These are phyloP conservation scores for Eleusine coracana DNA, from an alignment of 176 grass and related monocot genomes.

Conservation along the genomic window DNA sequence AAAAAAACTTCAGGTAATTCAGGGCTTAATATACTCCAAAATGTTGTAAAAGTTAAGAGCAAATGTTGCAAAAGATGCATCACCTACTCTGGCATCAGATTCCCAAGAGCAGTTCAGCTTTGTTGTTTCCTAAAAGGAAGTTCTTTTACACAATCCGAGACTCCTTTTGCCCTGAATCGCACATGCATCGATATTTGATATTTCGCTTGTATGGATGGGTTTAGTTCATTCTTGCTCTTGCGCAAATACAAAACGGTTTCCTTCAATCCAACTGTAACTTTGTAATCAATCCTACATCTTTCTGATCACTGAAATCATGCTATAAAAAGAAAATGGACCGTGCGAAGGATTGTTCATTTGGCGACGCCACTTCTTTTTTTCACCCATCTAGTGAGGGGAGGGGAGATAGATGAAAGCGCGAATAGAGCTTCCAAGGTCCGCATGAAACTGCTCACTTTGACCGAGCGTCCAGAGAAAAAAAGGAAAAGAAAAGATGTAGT, in stretches of 20 bases:
- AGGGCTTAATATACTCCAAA: too few species aligned
- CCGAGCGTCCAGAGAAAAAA: neutral
- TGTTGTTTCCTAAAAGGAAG: neutral
- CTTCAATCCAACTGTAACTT: neutral
- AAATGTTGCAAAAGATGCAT: neutral
- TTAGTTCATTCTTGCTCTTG: neutral
- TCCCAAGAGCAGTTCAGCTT: neutral
- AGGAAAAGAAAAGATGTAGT: too few species aligned
- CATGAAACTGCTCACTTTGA: conserved; percentile 17
- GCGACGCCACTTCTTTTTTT: neutral
- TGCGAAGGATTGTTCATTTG: neutral
- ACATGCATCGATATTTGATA: neutral
- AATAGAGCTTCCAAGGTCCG: neutral
- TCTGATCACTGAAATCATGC: neutral
- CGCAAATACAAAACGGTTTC: neutral
- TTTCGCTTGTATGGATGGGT: neutral
- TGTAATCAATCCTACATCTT: neutral
- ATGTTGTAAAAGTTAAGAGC: neutral
- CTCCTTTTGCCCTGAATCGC: neutral
- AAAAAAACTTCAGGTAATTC: neutral
- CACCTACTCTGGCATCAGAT: conserved; percentile 14
- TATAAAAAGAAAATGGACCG: neutral
- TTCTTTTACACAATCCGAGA: neutral
- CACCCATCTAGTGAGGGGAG: neutral
- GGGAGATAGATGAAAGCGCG: neutral